A percentile compares a stretch with the other conserved stretches of the same genome.
These are phyloP conservation scores for Acorus calamus DNA, from an alignment of 106 monocot genomes.

Conservation along the genomic window DNA sequence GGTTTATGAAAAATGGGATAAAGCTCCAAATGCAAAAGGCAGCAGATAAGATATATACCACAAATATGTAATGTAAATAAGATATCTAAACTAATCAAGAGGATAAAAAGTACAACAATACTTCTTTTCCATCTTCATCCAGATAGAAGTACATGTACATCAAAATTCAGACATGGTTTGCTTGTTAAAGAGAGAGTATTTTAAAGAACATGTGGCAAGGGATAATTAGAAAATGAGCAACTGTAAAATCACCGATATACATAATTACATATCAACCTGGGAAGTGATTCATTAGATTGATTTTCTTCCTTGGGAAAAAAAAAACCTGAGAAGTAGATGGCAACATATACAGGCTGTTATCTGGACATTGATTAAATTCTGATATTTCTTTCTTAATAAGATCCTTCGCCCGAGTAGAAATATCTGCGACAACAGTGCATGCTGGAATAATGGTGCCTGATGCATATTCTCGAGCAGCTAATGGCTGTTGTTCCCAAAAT, in stretches of 20 bases:
- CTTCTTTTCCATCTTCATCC: too few relatives aligned
- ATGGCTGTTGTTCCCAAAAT: conserved; percentile 87
- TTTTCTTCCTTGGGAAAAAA: neutral
- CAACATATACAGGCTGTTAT: conserved; percentile 68
- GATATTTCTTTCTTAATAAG: conserved; percentile 82
- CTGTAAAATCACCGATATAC: neutral
- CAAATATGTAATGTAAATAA: too few relatives aligned
- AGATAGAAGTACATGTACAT: too few relatives aligned
- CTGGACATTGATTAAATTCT: conserved; percentile 60
- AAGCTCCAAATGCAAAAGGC: too few relatives aligned
- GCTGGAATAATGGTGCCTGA: conserved; percentile 79
- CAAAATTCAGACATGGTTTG: too few relatives aligned
- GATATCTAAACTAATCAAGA: too few relatives aligned
- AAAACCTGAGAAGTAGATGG: conserved; percentile 85
- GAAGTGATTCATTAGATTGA: neutral
- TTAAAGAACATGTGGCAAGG: too few relatives aligned
- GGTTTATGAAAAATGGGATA: too few relatives aligned
- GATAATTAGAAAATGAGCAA: too few relatives aligned
- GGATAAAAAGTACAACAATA: too few relatives aligned
- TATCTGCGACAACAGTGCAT: conserved; percentile 51
- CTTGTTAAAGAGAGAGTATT: too few relatives aligned
- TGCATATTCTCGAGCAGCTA: conserved; percentile 68
- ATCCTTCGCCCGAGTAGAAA: conserved; percentile 62
- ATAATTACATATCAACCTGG: neutral
- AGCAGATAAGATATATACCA: too few relatives aligned